Base-by-base conservation (phyloP, 139 green algal genomes). In the Pseudopediastrum boryanum region DNA sequence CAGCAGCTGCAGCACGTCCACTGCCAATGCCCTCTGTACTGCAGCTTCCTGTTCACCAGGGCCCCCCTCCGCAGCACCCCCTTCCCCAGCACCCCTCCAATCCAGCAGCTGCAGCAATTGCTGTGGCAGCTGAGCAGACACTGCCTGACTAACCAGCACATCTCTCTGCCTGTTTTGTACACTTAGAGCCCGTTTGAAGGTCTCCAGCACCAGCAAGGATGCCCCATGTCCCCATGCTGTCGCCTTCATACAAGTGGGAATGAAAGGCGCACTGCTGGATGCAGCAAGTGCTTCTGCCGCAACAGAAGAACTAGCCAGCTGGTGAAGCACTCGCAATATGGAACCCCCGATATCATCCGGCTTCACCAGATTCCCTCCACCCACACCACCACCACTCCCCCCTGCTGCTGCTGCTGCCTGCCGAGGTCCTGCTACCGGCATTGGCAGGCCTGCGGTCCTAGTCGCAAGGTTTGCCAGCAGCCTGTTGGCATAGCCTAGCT, bases 1-100 rank as follows among this genome's bases (percentile, higher is more conserved):
- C 76, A 97, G 76, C 58, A 92, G 70, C 36, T 90, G 88, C 56
- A 97, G 78, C 70, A 97, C 80, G 16, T 96, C 93, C 33, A 97
- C 92, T 48, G 83, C 91, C 58, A 96, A 77, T 23, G 93, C 88
- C 0, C 93, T 74, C 77, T 92, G 80, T 56, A 96, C 90, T 4
- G 83, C 86, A 13, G 80, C 83, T 27, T 94, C 92, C 35, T 85
- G 79, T 46, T 84, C 83, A 13, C 39, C 74, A 4, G 12, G 67
- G 0, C 35, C 42, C 64, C 52, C 23, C 38, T 51, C 39, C 41
- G n/a, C 50, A 42, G 69, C 36, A 46, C 27, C 29, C 38, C 38
- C 35, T 19, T 31, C 38, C 63, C 25, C 65, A 67, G 52, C n/a
- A 23, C 66, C 46, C 31, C 50, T 64, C 93, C 93, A 97, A 75